Conservation (phyloP, 352 stramenopile species). For the Elongisporangium prolatum region DNA sequence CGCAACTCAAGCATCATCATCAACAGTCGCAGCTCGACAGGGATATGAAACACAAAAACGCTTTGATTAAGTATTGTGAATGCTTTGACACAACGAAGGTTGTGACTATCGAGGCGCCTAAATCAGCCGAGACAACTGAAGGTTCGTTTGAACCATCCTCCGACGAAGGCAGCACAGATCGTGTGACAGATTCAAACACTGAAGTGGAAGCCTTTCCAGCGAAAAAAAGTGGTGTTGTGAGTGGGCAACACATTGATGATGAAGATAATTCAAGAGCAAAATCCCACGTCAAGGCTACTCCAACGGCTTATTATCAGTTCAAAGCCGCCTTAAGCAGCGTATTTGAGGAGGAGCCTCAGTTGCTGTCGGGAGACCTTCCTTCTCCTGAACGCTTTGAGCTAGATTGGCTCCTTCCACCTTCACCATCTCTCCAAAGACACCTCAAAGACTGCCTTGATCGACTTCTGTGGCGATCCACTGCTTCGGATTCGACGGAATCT, state of each 20-base stretch:
- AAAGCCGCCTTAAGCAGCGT: background rate
- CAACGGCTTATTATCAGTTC: background rate
- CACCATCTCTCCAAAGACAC: background rate
- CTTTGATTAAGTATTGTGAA: background rate
- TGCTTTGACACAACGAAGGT: background rate
- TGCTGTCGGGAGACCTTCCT: background rate
- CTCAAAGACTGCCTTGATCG: background rate
- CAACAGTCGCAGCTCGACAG: background rate
- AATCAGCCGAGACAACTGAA: background rate
- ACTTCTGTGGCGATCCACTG: background rate
- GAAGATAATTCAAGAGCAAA: background rate
- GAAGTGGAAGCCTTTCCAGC: background rate
- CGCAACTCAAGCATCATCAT: conserved; percentile 1
- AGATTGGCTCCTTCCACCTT: background rate
- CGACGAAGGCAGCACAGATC: background rate
- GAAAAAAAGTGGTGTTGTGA: background rate
- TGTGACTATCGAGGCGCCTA: background rate
- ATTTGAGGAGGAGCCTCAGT: background rate
- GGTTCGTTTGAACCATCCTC: background rate
- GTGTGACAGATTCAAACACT: background rate
- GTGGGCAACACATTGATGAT: background rate
- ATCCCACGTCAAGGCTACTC: background rate
- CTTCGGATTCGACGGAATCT: background rate
- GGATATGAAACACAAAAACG: background rate
- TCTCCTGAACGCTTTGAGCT: background rate